phyloP scores from a whole-genome alignment of 495 filamentous ascomycete genomes.

The Hyphodiscus hymeniophilus region DNA sequence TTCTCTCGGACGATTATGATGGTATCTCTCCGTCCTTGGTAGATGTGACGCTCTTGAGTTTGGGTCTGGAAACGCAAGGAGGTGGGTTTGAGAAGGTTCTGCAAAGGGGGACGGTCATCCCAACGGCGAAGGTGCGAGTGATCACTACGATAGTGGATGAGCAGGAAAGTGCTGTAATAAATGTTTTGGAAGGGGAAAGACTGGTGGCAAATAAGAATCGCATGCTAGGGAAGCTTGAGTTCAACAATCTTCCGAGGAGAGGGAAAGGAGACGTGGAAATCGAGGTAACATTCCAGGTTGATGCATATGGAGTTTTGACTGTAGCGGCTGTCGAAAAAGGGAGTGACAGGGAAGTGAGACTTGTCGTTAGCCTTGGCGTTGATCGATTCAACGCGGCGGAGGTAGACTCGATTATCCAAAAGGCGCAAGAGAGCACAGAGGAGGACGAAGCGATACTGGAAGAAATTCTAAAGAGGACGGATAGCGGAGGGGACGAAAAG shows the following conservation, averaged over 20 bases:
- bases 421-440: not conserved
- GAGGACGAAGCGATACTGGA: not conserved
- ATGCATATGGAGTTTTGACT: not conserved
- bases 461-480: too few relatives aligned
- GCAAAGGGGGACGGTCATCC: not conserved
- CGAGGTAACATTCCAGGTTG: not conserved
- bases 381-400: not conserved
- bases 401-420: not conserved
- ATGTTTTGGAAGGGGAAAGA: not conserved
- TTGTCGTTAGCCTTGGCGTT: not conserved
- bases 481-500: too few relatives aligned
- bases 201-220: not conserved
- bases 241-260: not conserved
- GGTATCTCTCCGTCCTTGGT: not conserved
- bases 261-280: not conserved
- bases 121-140: not conserved
- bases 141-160: not conserved
- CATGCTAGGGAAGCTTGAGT: not conserved
- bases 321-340: not conserved
- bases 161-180: not conserved
- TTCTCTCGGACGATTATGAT: not conserved
- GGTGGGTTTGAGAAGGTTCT: not conserved
- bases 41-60: not conserved
- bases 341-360: not conserved
- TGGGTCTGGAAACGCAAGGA: not conserved